phyloP scores from a whole-genome alignment of 352 stramenopile species.

The Blastocystis sp. region DNA sequence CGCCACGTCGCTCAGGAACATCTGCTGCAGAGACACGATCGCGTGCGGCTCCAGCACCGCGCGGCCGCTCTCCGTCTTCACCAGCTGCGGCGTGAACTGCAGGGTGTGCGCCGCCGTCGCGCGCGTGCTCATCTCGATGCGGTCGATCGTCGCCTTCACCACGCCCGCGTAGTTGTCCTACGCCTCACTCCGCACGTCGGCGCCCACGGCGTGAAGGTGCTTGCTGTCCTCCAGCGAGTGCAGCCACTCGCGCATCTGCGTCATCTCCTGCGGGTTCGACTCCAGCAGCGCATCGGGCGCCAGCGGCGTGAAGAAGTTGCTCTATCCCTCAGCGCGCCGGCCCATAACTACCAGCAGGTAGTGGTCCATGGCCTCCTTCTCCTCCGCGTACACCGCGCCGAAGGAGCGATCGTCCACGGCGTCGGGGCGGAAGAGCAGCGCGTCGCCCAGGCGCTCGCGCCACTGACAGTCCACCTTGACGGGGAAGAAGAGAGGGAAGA shows the following conservation, averaged over 20 bases:
- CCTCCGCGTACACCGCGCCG: neutral
- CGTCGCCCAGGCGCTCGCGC: neutral
- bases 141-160: neutral
- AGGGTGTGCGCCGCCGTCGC: neutral
- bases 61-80: neutral
- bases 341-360: neutral
- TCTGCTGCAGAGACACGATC: conserved; percentile 22
- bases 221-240: neutral
- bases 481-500: neutral
- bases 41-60: conserved; percentile 30
- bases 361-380: neutral
- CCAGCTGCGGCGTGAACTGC: conserved; percentile 35
- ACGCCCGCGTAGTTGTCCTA: neutral
- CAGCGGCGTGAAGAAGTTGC: neutral
- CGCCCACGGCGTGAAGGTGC: neutral
- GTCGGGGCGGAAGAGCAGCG: neutral
- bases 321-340: neutral
- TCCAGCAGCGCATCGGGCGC: no score
- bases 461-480: conserved; percentile 12
- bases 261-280: neutral
- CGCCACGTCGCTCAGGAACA: conserved; percentile 17
- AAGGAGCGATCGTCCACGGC: neutral
- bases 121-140: conserved; percentile 12
- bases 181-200: neutral
- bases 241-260: neutral